phyloP scores from a whole-genome alignment of 1,284 basidiomycete genomes.

The Fistulina hepatica region DNA sequence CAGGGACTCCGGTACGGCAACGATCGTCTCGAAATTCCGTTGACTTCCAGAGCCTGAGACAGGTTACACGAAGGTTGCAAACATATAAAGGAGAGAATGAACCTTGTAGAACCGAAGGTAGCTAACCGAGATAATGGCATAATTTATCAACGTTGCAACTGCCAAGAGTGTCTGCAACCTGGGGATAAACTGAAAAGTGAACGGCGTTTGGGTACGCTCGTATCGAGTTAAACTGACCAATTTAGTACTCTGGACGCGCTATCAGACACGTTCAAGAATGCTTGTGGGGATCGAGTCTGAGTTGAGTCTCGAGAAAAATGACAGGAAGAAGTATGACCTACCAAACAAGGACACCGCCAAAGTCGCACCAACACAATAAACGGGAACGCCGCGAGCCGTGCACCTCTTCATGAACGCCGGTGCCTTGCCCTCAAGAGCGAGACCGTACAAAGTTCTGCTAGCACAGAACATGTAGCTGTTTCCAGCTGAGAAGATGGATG shows the following conservation, averaged over 20 bases:
- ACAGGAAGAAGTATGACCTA: slow-evolving; percentile 16
- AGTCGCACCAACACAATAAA: slow-evolving; percentile 33
- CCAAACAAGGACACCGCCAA: slow-evolving; percentile 31
- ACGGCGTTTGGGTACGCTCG: neutral
- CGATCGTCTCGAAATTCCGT: slow-evolving; percentile 48
- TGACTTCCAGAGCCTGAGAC: slow-evolving; percentile 43
- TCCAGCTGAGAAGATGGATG: slow-evolving; percentile 65
- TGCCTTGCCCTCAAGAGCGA: slow-evolving; percentile 59
- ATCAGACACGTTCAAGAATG: slow-evolving; percentile 37
- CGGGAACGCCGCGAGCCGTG: slow-evolving; percentile 54
- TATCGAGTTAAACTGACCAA: slow-evolving; percentile 23
- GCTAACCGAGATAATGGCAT: slow-evolving; percentile 34
- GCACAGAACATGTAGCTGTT: slow-evolving; percentile 69
- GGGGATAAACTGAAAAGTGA: neutral
- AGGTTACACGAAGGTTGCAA: slow-evolving; percentile 1
- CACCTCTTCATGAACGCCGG: slow-evolving; percentile 42
- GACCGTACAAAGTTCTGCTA: slow-evolving; percentile 61
- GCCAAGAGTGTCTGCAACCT: slow-evolving; percentile 39
- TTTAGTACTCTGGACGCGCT: slow-evolving; percentile 35
- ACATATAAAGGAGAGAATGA: slow-evolving; percentile 16
- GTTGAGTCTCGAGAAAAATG: neutral
- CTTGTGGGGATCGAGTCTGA: slow-evolving; percentile 15
- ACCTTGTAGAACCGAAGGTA: slow-evolving; percentile 35
- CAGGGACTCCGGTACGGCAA: slow-evolving; percentile 39
- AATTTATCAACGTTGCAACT: slow-evolving; percentile 34